These are phyloP conservation scores for Quercus mongolica DNA, from an alignment of 306 rosid genomes.

Conservation along the genomic window DNA sequence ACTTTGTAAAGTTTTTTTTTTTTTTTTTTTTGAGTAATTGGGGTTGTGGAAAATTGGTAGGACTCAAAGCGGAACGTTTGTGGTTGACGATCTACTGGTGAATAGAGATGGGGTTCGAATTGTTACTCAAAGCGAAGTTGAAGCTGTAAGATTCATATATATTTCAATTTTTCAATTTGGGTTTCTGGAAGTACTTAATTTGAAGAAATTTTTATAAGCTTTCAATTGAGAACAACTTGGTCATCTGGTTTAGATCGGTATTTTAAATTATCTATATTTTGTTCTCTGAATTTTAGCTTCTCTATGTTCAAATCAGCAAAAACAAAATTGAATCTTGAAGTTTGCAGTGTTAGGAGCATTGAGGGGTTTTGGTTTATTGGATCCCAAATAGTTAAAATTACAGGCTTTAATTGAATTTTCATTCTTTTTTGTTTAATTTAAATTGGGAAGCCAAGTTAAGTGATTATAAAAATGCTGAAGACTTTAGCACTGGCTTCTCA, in stretches of 20 bases:
- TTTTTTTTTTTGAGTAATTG: slow-evolving; percentile 26
- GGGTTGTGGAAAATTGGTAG: slow-evolving; percentile 38
- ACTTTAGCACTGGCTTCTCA: too few relatives aligned
- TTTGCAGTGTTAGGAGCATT: too few relatives aligned
- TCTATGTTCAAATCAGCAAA: not conserved
- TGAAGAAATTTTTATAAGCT: not conserved
- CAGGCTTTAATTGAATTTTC: not conserved
- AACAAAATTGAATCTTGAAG: too few relatives aligned
- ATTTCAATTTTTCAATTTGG: not conserved
- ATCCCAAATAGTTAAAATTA: too few relatives aligned
- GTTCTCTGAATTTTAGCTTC: not conserved
- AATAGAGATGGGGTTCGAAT: slow-evolving; percentile 90
- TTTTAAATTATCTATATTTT: not conserved
- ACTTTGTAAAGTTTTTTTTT: slow-evolving; percentile 18
- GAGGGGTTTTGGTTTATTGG: too few relatives aligned
- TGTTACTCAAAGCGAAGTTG: slow-evolving; percentile 70
- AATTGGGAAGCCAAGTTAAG: too few relatives aligned
- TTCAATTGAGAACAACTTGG: too few relatives aligned
- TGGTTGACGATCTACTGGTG: slow-evolving; percentile 93
- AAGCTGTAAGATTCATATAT: slow-evolving; percentile 53
- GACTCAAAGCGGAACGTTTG: slow-evolving; percentile 93
- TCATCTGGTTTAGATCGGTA: too few relatives aligned
- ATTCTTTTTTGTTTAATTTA: not conserved
- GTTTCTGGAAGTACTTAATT: not conserved
- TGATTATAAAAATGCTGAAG: too few relatives aligned